A percentile compares a stretch with the other conserved stretches of the same genome.
Conservation (phyloP, 2,329 filamentous ascomycete genomes). For the Aspergillus niger region DNA sequence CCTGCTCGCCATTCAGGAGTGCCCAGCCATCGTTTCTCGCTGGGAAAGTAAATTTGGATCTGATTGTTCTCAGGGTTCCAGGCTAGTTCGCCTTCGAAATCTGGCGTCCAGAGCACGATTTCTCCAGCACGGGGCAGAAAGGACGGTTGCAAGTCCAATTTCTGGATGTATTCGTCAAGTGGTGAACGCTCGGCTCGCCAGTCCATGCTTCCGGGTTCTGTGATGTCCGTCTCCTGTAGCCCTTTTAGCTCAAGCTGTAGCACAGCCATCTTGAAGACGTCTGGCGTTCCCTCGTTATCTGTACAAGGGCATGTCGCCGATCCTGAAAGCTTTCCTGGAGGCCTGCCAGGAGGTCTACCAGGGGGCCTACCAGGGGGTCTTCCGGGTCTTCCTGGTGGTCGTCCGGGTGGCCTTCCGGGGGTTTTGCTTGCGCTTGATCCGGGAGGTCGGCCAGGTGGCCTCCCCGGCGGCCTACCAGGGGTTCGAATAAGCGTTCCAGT, state of each 20-base stretch:
- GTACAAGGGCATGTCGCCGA: slow-evolving; percentile 8
- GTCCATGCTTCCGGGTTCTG: slow-evolving; percentile 56
- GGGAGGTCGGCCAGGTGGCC: slow-evolving; percentile 13
- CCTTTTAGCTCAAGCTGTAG: slow-evolving; percentile 49
- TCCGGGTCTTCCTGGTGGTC: slow-evolving; percentile 6
- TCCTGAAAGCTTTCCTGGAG: slow-evolving; percentile 13
- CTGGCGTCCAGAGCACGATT: slow-evolving; percentile 55
- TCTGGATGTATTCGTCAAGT: slow-evolving; percentile 46
- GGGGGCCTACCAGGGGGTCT: slow-evolving; percentile 10
- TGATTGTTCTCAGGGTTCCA: slow-evolving; percentile 34
- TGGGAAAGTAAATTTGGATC: slow-evolving; percentile 38
- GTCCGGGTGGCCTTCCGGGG: slow-evolving; percentile 5
- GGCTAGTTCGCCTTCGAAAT: slow-evolving; percentile 40
- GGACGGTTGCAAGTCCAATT: slow-evolving; percentile 47
- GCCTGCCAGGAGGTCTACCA: slow-evolving; percentile 8
- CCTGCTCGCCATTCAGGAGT: slow-evolving; percentile 59
- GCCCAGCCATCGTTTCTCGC: slow-evolving; percentile 36
- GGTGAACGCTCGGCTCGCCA: slow-evolving; percentile 55
- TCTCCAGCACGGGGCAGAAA: slow-evolving; percentile 60
- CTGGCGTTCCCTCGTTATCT: slow-evolving; percentile 58
- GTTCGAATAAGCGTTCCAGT: background rate
- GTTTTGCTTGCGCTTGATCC: slow-evolving; percentile 10
- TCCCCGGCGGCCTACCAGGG: slow-evolving; percentile 1
- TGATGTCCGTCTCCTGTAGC: slow-evolving; percentile 48
- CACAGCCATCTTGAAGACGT: slow-evolving; percentile 55